Evolutionary conservation across 2,329 filamentous ascomycete genomes (phyloP), one percentile per base, ranked within the genome.

Genomic region (Pestalotiopsis sp.): DNA sequence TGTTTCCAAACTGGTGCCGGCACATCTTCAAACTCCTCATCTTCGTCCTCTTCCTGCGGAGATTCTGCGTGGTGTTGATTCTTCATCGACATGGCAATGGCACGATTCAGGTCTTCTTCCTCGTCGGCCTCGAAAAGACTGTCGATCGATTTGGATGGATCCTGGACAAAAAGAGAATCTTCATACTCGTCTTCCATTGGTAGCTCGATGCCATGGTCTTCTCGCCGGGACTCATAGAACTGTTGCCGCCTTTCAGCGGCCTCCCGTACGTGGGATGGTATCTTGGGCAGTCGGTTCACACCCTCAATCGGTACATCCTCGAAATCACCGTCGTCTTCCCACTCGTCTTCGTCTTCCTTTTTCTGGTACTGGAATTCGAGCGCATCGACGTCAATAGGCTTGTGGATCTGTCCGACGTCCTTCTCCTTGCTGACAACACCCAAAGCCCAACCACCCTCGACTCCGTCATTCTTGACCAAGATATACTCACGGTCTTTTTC

Each of bases 401-500:
- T 97, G 71, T 95, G 91, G 36, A 90, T 89, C 71, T 93, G 88
- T 2, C 93, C 94, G 58, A 91, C 87, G 64, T 96, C 89, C 72
- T 93, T 97, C 69, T 93, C 92, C 70, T 91, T 93, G 70, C 92
- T 94, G 25, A 99, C 95, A 31, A 99, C 96, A 66, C 96, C 96
- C 5, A 99, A 83, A 0, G 95, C 95, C 94, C 95, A 99, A 4
- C 96, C 96, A 60, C 96, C 96, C 78, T 98, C 95, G 1, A 94
- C 94, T 0, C 94, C 93, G 59, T 97, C 94, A 74, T 98, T 98
- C 81, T 96, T 97, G 52, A 99, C 95, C 3, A 99, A 84, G 13
- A 99, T 95, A 76, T 99, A 99, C 79, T 99, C 96, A 75, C 93
- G 91, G 14, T 94, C 93, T 75, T 91, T 94, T 77, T 99, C 96